Evolutionary conservation across 1,139 yeast genomes (phyloP).

Genomic region (Protomyces arabidopsidicola): DNA sequence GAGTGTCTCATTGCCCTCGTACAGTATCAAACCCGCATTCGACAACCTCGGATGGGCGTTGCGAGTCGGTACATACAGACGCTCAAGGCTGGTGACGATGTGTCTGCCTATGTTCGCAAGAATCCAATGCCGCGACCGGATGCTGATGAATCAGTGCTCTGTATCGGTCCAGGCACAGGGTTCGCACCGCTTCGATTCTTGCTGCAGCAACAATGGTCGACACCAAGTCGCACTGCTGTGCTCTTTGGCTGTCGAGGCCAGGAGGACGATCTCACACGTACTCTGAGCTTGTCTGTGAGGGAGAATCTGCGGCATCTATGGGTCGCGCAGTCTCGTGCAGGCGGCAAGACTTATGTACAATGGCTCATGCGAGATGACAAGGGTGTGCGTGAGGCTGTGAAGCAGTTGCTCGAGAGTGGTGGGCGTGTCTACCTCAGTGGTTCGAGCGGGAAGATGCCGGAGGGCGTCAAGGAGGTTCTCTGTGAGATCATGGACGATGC

Average conservation of each 20-base stretch:
- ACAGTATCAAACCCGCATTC: conserved; percentile 74
- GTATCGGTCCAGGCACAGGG: conserved; percentile 98
- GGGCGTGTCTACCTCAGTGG: conserved; percentile 81
- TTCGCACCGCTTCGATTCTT: conserved; percentile 97
- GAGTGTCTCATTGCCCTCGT: conserved; percentile 79
- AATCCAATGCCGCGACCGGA: conserved; percentile 34
- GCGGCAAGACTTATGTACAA: conserved; percentile 61
- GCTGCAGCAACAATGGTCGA: conserved; percentile 46
- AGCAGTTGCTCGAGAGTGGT: conserved; percentile 50
- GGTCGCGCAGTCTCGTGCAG: conserved; percentile 36
- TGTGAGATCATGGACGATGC: conserved; percentile 58
- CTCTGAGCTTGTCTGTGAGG: conserved; percentile 48
- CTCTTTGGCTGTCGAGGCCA: conserved; percentile 74
- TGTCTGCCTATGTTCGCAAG: not conserved
- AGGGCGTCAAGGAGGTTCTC: conserved; percentile 74
- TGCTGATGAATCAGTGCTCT: conserved; percentile 35
- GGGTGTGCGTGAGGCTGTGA: conserved; percentile 47
- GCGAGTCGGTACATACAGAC: conserved; percentile 73
- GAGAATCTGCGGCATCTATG: conserved; percentile 38
- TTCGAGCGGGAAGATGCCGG: conserved; percentile 91
- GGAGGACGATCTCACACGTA: conserved; percentile 65
- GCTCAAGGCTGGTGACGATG: too few relatives aligned
- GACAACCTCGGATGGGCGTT: conserved; percentile 71
- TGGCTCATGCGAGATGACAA: conserved; percentile 46
- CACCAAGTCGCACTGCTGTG: conserved; percentile 38